Base-by-base conservation (phyloP, 2,329 filamentous ascomycete species). In the Aspergillus versicolor region DNA sequence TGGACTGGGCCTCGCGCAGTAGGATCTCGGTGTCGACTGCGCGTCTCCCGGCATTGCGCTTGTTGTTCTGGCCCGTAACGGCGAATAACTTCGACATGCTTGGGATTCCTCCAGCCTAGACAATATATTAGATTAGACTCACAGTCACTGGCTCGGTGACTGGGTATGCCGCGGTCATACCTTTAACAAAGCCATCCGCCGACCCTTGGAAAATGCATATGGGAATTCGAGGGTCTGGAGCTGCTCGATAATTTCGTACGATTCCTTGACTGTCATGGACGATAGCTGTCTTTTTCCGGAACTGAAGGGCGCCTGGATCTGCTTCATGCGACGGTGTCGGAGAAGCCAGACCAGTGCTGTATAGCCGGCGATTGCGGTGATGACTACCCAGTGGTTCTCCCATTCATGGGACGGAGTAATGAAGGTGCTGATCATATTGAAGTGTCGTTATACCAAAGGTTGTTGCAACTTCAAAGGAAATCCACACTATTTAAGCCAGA, bases 1-100 rank as follows among this genome's bases (percentile, higher is more conserved):
- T 68, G 12, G 69, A 58, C 27, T 73, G 68, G 27, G 78, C 67
- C 60, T 82, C 80, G 0, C 62, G 61, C 5, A 82, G 65, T 1
- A 82, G 63, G 0, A 81, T 69, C 2, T 67, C 72, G 0, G 81
- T 83, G 62, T 83, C 81, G 1, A 74, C 73, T 30, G 76, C 77
- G 3, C 81, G 73, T 62, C 82, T 82, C 0, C 72, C 73, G 0
- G 80, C 74, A 40, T 73, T 79, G 5, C 70, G 65, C 12, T 69
- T 68, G 4, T 69, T 68, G 11, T 82, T 72, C 61, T 83, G 76
- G 15, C 75, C 72, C 0, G 81, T 83, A 2, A 71, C 70, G 0
- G 72, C 68, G 4, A 83, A 73, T 0, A 82, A 67, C 9, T 67
- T 70, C 0, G 79, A 79, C 54, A 83, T 82, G 9, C 73, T 75